Conservation (phyloP, 2,329 filamentous ascomycete species). For the Trichoderma brevicompactum region DNA sequence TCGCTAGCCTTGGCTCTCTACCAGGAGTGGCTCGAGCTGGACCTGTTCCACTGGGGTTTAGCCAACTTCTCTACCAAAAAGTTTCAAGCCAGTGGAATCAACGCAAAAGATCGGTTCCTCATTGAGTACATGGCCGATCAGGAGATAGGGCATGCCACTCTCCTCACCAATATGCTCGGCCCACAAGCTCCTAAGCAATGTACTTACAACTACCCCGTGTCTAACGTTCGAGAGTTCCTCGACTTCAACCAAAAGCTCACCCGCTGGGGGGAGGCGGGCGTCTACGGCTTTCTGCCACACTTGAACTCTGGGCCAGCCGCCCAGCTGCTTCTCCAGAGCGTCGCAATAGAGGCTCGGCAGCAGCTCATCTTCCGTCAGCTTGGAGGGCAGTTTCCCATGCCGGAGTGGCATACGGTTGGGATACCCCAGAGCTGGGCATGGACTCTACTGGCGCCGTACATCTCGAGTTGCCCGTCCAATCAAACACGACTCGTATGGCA, state of each 20-base stretch:
- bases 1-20: slow-evolving; percentile 76
- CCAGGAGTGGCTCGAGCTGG: slow-evolving; percentile 84
- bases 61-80: slow-evolving; percentile 70
- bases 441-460: slow-evolving; percentile 81
- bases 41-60: slow-evolving; percentile 78
- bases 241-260: slow-evolving; percentile 89
- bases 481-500: slow-evolving; percentile 81
- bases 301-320: slow-evolving; percentile 76
- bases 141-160: slow-evolving; percentile 76
- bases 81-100: slow-evolving; percentile 70
- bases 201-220: slow-evolving; percentile 80
- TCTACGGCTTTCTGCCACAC: slow-evolving; percentile 80
- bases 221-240: slow-evolving; percentile 74
- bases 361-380: slow-evolving; percentile 87
- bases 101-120: slow-evolving; percentile 68
- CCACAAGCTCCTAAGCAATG: slow-evolving; percentile 71
- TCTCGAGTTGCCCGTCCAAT: slow-evolving; percentile 72
- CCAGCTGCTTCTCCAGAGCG: slow-evolving; percentile 73
- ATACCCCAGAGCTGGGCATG: slow-evolving; percentile 85
- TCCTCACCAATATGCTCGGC: slow-evolving; percentile 79
- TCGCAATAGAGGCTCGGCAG: slow-evolving; percentile 79
- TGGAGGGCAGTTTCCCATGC: slow-evolving; percentile 77
- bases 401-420: slow-evolving; percentile 79
- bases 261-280: slow-evolving; percentile 76
- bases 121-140: slow-evolving; percentile 79